Base-by-base conservation (phyloP, 208 protist species). In the Leishmania arabica region DNA sequence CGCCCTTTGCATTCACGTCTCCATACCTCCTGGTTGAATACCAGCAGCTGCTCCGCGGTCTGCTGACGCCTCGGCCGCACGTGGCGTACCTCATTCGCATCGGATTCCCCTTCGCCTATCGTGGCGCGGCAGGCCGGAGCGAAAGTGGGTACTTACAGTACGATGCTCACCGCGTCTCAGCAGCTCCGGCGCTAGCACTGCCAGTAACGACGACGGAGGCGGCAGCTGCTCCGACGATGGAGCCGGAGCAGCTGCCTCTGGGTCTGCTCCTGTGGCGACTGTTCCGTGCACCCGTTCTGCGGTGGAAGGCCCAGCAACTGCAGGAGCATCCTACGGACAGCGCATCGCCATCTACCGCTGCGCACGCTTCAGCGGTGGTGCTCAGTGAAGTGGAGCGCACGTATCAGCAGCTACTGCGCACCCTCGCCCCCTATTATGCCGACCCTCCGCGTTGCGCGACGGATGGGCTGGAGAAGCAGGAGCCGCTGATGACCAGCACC, bases 211-310 rank as follows among this genome's bases (percentile, higher is more conserved):
- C 27, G 47, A 37, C 42, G 27, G 45, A 37, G 77, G 64, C 0
- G 65, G 69, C 64, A 62, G 65, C 49, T 40, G 51, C 42, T 7
- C 3, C 40, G 9, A 21, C 68, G 45, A 54, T 81, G 13, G 78
- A 73, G 51, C 47, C 76, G 3, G 81, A 88, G 24, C 75, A 76
- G 8, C 79, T 88, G 1, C 79, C 88, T 13, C 71, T 91, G 8
- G 88, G 88, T 1, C 70, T 88, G 40, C 81, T 91, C 31, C 77
- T 91, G n/a, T 91, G 88, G 88, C 78, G 88, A 3, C 58, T 89
- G 56, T 89, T 89, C 66, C 82, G 84, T 19, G 1, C 84, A 1
- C 86, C 86, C 11, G 86, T 81, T 40, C 72, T 91, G 54, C 80
- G 82, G 6, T 85, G 83, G 82, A 5, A 7, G 60, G 72, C 72